Conservation (phyloP, 2,329 filamentous ascomycete genomes). For the Botrytis sinoallii region DNA sequence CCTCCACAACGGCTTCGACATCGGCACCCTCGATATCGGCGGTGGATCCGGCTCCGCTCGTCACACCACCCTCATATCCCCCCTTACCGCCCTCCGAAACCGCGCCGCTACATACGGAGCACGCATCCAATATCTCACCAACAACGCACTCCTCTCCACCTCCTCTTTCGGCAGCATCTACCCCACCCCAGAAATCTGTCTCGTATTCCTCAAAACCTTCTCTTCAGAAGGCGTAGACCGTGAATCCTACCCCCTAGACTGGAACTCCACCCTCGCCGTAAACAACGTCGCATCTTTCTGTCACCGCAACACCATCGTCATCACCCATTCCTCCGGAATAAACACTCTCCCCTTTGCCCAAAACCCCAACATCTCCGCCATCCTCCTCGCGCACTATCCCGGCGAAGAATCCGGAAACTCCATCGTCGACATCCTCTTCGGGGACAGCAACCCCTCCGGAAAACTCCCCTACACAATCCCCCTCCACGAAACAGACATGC, state of each 20-base stretch:
- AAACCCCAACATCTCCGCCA: conserved; percentile 74
- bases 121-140: conserved; percentile 24
- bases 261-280: conserved; percentile 21
- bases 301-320: conserved; percentile 58
- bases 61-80: conserved; percentile 58
- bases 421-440: conserved; percentile 75
- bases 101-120: conserved; percentile 17
- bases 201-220: conserved; percentile 56
- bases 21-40: conserved; percentile 27
- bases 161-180: conserved; percentile 4
- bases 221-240: conserved; percentile 69
- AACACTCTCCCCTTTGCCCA: conserved; percentile 60
- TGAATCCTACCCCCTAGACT: conserved; percentile 49
- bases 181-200: conserved; percentile 4
- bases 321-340: conserved; percentile 64
- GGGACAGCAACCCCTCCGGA: conserved; percentile 70
- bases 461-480: conserved; percentile 62
- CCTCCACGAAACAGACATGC: conserved; percentile 50
- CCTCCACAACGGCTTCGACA: conserved; percentile 10
- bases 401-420: conserved; percentile 79
- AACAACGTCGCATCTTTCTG: conserved; percentile 49
- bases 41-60: conserved; percentile 45
- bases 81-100: conserved; percentile 52
- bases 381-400: conserved; percentile 74
- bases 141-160: conserved; percentile 19